Conservation (phyloP, 331 rosid genomes). For the Pyracantha coccinea region DNA sequence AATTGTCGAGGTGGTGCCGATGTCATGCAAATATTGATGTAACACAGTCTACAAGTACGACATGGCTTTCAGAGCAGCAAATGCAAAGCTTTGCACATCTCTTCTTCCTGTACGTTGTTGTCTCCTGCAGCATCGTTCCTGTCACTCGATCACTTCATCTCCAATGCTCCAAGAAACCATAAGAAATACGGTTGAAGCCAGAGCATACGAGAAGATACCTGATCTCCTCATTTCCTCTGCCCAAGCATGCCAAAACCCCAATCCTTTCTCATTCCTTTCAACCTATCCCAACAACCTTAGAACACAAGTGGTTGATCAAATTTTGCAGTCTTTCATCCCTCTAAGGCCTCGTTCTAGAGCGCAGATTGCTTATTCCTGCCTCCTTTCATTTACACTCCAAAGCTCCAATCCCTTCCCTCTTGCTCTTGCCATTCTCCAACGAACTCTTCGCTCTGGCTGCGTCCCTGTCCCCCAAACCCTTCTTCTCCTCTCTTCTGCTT, state of each 20-base stretch:
- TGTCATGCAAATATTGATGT: background rate
- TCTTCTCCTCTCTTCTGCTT: slow-evolving; percentile 58
- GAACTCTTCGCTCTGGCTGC: slow-evolving; percentile 61
- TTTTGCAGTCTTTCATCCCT: slow-evolving; percentile 61
- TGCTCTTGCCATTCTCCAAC: slow-evolving; percentile 61
- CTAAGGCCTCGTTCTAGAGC: slow-evolving; percentile 57
- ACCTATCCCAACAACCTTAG: slow-evolving; percentile 35
- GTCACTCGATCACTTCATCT: slow-evolving; percentile 20
- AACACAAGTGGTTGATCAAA: slow-evolving; percentile 60
- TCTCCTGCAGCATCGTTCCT: slow-evolving; percentile 22
- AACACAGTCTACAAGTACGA: background rate
- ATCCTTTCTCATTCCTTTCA: slow-evolving; percentile 68
- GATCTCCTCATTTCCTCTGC: slow-evolving; percentile 37
- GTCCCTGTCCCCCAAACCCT: slow-evolving; percentile 57
- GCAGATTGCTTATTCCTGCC: slow-evolving; percentile 38
- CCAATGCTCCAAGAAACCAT: slow-evolving; percentile 37
- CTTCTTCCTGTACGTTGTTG: slow-evolving; percentile 14
- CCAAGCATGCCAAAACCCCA: slow-evolving; percentile 43
- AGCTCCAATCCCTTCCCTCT: slow-evolving; percentile 56
- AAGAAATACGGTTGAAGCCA: slow-evolving; percentile 47
- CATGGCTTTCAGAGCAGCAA: slow-evolving; percentile 26
- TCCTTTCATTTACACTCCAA: slow-evolving; percentile 53
- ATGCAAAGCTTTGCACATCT: slow-evolving; percentile 11
- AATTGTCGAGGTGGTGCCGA: background rate
- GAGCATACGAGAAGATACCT: slow-evolving; percentile 56